Evolutionary conservation across 2,329 filamentous ascomycete species (phyloP).

Genomic region (Colletotrichum higginsianum): DNA sequence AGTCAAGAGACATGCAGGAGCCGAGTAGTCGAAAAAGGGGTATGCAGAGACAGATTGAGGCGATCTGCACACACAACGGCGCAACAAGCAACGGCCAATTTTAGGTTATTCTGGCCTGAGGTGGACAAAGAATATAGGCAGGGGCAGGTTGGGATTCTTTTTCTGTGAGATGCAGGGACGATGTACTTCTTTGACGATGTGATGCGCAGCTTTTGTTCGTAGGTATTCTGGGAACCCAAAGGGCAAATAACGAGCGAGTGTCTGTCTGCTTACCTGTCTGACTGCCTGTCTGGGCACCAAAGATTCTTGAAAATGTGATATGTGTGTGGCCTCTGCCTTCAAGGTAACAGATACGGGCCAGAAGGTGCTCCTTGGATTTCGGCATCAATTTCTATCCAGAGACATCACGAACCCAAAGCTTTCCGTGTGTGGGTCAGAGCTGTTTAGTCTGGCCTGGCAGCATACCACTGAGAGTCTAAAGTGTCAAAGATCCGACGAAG

Average conservation of each 20-base stretch:
- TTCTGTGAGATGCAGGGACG: neutral
- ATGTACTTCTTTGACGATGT: neutral
- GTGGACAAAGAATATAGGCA: neutral
- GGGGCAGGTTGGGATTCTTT: neutral
- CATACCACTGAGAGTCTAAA: no score
- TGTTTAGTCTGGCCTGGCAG: no score
- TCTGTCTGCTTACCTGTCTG: neutral
- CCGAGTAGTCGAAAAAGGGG: neutral
- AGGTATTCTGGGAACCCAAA: neutral
- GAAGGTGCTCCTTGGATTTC: neutral
- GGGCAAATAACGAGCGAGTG: neutral
- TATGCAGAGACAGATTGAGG: neutral
- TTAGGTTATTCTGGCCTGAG: neutral
- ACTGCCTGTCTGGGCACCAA: neutral
- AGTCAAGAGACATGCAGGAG: neutral
- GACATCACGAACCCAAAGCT: no score
- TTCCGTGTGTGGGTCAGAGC: no score
- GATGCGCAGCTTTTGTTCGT: conserved; percentile 4
- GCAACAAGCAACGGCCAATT: neutral
- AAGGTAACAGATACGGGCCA: neutral
- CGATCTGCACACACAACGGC: neutral
- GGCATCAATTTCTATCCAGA: no score
- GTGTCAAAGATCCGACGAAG: no score
- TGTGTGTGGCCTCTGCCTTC: neutral
- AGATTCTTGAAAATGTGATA: neutral